Conservation (phyloP, 208 protist genomes). For the Acanthamoeba royreba region DNA sequence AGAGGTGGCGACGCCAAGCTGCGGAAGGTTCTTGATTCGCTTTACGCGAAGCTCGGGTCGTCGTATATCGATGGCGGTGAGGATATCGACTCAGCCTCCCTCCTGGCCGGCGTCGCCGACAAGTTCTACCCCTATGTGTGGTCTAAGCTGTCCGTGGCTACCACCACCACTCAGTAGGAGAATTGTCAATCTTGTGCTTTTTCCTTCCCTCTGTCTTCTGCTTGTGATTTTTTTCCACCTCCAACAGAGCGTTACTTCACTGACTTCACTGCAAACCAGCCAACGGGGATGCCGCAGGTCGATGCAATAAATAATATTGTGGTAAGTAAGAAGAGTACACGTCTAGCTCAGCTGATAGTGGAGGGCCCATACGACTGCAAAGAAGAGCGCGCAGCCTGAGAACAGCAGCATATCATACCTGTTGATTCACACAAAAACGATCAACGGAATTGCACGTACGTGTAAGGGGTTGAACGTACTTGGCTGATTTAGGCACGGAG, state of each 20-base stretch:
- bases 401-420: neutral
- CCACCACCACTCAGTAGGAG: too few species aligned
- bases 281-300: too few species aligned
- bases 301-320: too few species aligned
- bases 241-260: too few species aligned
- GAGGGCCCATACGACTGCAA: too few species aligned
- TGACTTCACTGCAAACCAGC: too few species aligned
- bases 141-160: neutral
- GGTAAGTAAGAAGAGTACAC: too few species aligned
- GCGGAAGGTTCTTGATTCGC: neutral
- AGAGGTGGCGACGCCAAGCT: neutral
- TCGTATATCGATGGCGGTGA: neutral
- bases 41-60: neutral
- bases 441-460: neutral
- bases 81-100: neutral
- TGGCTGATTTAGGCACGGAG: neutral
- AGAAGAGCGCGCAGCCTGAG: neutral
- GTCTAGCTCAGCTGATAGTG: too few species aligned
- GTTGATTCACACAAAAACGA: neutral
- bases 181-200: too few species aligned
- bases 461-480: neutral
- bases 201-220: too few species aligned
- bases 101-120: neutral
- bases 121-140: constrained; percentile 70
- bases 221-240: too few species aligned